Evolutionary conservation across 1,284 basidiomycete species (phyloP).

Genomic region (Abortiporus biennis): DNA sequence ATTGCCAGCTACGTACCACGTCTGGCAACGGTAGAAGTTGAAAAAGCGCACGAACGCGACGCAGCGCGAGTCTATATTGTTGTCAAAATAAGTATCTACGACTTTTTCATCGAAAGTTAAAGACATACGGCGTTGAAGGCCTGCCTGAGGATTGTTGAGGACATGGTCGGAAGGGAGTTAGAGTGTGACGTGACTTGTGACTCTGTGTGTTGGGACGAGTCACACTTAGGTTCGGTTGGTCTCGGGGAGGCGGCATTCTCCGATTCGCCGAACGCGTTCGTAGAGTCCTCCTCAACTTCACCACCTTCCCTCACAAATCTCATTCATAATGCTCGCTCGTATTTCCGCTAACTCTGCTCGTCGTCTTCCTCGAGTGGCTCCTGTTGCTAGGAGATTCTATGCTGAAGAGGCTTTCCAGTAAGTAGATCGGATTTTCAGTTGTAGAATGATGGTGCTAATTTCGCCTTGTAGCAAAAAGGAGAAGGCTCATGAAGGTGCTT

Average conservation of each 20-base stretch:
- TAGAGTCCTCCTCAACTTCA: background rate
- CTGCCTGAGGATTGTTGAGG: slow-evolving; percentile 50
- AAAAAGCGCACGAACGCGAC: slow-evolving; percentile 46
- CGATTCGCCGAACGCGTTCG: too few species aligned
- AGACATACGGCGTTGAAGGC: slow-evolving; percentile 41
- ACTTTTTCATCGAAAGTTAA: slow-evolving; percentile 1
- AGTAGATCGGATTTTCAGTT: slow-evolving; percentile 40
- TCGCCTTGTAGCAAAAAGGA: slow-evolving; percentile 54
- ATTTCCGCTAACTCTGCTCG: slow-evolving; percentile 33
- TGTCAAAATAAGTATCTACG: slow-evolving; percentile 2
- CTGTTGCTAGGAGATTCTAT: slow-evolving; percentile 28
- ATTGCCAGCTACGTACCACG: slow-evolving; percentile 48
- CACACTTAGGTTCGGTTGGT: slow-evolving; percentile 20
- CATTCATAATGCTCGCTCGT: slow-evolving; percentile 41
- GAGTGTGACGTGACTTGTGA: slow-evolving; percentile 23
- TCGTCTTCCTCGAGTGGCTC: slow-evolving; percentile 34
- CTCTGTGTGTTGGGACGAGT: slow-evolving; percentile 11
- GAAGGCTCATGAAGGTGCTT: slow-evolving; percentile 62
- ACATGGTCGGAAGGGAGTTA: slow-evolving; percentile 44
- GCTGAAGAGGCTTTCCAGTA: slow-evolving; percentile 31
- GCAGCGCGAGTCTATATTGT: slow-evolving; percentile 29
- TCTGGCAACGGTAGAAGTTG: slow-evolving; percentile 58
- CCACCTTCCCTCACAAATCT: slow-evolving; percentile 14
- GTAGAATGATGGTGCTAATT: slow-evolving; percentile 1
- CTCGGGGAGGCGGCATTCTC: slow-evolving; percentile 17